Conservation (phyloP, 306 rosid species). For the Prunus padus region DNA sequence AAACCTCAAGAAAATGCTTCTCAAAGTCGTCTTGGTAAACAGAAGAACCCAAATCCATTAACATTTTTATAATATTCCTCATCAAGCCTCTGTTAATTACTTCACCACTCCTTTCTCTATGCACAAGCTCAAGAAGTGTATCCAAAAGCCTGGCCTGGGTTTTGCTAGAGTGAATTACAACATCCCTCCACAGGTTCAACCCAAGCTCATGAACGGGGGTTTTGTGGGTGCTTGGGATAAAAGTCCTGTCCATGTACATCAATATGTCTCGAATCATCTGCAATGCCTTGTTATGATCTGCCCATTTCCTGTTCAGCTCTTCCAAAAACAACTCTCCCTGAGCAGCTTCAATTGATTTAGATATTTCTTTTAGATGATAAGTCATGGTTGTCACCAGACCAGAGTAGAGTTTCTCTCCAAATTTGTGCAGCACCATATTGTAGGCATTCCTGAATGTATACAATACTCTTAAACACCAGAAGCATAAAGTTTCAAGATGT, state of each 20-base stretch:
- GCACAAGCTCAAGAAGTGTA: constrained; percentile 69
- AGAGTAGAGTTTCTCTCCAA: constrained; percentile 88
- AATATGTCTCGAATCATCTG: constrained; percentile 80
- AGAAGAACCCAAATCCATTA: constrained; percentile 73
- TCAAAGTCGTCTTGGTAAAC: constrained; percentile 76
- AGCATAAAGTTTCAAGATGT: background rate
- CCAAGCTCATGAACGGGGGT: constrained; percentile 84
- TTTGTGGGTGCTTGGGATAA: constrained; percentile 53
- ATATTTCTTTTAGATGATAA: constrained; percentile 67
- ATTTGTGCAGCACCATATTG: constrained; percentile 97
- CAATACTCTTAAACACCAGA: constrained; percentile 17
- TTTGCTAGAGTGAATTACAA: constrained; percentile 58
- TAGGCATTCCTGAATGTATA: constrained; percentile 72
- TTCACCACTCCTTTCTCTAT: constrained; percentile 63
- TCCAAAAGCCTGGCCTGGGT: constrained; percentile 60
- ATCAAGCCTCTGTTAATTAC: constrained; percentile 74
- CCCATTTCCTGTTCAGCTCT: constrained; percentile 87
- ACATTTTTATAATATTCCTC: constrained; percentile 69
- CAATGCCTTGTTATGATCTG: constrained; percentile 73
- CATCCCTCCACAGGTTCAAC: constrained; percentile 82
- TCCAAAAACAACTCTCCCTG: constrained; percentile 73
- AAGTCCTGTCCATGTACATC: constrained; percentile 98
- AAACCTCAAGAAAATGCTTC: constrained; percentile 63
- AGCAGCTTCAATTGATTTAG: constrained; percentile 64
- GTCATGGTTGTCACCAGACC: constrained; percentile 81